These are phyloP conservation scores for Lactarius evosmus DNA, from an alignment of 768 basidiomycete genomes.

Conservation along the genomic window DNA sequence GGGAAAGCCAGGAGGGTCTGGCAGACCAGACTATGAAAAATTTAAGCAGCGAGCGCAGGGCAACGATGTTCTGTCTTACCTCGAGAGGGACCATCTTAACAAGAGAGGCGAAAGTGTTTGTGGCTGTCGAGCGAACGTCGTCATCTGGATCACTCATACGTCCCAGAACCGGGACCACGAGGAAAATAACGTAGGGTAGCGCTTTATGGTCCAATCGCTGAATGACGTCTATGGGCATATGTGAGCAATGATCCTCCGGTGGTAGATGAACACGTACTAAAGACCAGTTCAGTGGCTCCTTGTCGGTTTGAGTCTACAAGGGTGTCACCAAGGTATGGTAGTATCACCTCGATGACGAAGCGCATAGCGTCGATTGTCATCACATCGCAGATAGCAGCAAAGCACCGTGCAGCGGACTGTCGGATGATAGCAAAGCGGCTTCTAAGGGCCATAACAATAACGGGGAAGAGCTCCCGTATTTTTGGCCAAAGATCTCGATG, in stretches of 20 bases:
- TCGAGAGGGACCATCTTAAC: constrained; percentile 99
- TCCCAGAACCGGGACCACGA: constrained; percentile 93
- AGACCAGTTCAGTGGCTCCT: constrained; percentile 86
- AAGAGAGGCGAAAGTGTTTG: constrained; percentile 95
- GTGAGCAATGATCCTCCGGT: constrained; percentile 19
- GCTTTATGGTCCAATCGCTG: constrained; percentile 90
- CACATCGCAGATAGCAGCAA: constrained; percentile 83
- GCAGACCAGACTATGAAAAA: constrained; percentile 76
- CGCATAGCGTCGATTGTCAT: constrained; percentile 86
- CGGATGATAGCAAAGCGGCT: constrained; percentile 89
- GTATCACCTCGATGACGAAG: constrained; percentile 78
- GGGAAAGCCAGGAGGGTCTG: constrained; percentile 91
- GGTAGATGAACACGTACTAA: constrained; percentile 58
- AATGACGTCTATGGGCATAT: constrained; percentile 69
- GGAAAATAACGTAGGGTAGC: constrained; percentile 93
- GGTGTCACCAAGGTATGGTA: constrained; percentile 82
- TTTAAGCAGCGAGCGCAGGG: not conserved
- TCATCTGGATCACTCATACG: constrained; percentile 96
- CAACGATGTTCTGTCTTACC: constrained; percentile 43
- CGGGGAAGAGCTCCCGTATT: constrained; percentile 70
- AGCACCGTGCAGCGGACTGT: constrained; percentile 80
- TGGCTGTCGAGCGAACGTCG: constrained; percentile 87
- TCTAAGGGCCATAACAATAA: constrained; percentile 71
- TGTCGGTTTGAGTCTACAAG: constrained; percentile 72
- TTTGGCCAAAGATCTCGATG: constrained; percentile 66